A percentile compares a stretch with the other conserved stretches of the same genome.
These are phyloP conservation scores for Hymenoscyphus salicellus DNA, from an alignment of 2,329 filamentous ascomycete species.

Conservation along the genomic window DNA sequence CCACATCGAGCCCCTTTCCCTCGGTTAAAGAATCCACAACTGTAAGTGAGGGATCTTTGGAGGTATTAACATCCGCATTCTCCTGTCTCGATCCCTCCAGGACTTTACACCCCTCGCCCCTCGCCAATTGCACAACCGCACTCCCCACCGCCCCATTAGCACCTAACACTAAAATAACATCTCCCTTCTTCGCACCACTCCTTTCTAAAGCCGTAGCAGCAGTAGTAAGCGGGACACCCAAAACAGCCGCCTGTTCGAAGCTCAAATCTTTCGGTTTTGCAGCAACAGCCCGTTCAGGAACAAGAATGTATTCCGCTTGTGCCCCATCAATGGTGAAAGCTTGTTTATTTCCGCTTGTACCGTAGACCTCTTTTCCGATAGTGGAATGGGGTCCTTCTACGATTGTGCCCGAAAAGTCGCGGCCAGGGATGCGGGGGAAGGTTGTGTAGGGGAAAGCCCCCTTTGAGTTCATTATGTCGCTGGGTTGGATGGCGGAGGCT, in stretches of 20 bases:
- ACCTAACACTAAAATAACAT: slow-evolving; percentile 27
- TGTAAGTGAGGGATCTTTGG: slow-evolving; percentile 22
- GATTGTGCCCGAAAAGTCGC: slow-evolving; percentile 28
- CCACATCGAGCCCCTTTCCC: slow-evolving; percentile 26
- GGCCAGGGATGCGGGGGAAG: slow-evolving; percentile 29
- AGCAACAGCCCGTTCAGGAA: slow-evolving; percentile 23
- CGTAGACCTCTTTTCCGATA: slow-evolving; percentile 25
- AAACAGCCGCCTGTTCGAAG: slow-evolving; percentile 25
- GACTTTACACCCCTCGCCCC: slow-evolving; percentile 21
- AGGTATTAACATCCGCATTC: slow-evolving; percentile 27
- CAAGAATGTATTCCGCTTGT: slow-evolving; percentile 27
- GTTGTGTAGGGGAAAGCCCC: slow-evolving; percentile 26
- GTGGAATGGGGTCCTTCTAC: slow-evolving; percentile 15
- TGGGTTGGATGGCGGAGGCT: slow-evolving; percentile 30
- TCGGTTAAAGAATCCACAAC: slow-evolving; percentile 22
- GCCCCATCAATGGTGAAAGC: slow-evolving; percentile 27
- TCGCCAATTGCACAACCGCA: slow-evolving; percentile 27
- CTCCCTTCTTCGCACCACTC: slow-evolving; percentile 15
- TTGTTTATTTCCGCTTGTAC: slow-evolving; percentile 26
- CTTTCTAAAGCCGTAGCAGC: slow-evolving; percentile 21
- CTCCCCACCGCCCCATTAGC: slow-evolving; percentile 29
- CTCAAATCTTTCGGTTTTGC: slow-evolving; percentile 23
- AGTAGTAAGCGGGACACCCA: slow-evolving; percentile 31
- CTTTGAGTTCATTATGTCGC: slow-evolving; percentile 27
- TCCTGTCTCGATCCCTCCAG: slow-evolving; percentile 21